A percentile compares a stretch with the other conserved stretches of the same genome.
Conservation (phyloP, 2,329 filamentous ascomycete species). For the Arthrobotrys musiformis region DNA sequence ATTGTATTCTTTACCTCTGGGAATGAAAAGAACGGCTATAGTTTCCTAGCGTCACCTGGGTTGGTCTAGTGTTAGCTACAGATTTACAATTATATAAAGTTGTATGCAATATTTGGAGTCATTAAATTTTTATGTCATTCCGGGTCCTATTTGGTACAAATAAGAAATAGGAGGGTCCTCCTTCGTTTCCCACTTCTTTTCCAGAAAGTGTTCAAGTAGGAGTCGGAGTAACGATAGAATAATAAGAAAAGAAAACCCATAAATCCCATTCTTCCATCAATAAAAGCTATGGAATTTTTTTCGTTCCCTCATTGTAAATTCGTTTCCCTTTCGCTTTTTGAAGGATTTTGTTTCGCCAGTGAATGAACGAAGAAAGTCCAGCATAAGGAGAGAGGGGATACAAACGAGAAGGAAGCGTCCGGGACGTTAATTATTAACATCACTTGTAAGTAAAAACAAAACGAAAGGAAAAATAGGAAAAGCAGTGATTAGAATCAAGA, state of each 20-base stretch:
- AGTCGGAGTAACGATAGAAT: slow-evolving; percentile 32
- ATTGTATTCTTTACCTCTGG: not conserved
- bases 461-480: slow-evolving; percentile 33
- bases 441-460: slow-evolving; percentile 34
- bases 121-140: slow-evolving; percentile 20
- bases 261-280: slow-evolving; percentile 33
- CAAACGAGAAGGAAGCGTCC: slow-evolving; percentile 17
- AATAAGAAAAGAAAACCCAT: slow-evolving; percentile 18
- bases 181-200: slow-evolving; percentile 28
- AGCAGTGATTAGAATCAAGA: slow-evolving; percentile 10
- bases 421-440: slow-evolving; percentile 54
- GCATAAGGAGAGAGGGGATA: slow-evolving; percentile 17
- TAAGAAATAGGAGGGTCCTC: slow-evolving; percentile 16
- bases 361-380: slow-evolving; percentile 32
- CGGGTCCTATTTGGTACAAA: slow-evolving; percentile 31
- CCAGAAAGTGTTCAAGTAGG: slow-evolving; percentile 30
- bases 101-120: not conserved
- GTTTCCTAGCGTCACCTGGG: too few species aligned
- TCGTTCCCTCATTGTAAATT: slow-evolving; percentile 15
- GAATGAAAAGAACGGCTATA: too few species aligned
- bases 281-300: slow-evolving; percentile 29
- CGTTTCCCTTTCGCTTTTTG: not conserved
- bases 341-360: slow-evolving; percentile 20
- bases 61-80: too few species aligned
- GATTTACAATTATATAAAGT: not conserved